Base-by-base conservation (phyloP, 768 basidiomycete species). In the Cystofilobasidium bisporidii region DNA sequence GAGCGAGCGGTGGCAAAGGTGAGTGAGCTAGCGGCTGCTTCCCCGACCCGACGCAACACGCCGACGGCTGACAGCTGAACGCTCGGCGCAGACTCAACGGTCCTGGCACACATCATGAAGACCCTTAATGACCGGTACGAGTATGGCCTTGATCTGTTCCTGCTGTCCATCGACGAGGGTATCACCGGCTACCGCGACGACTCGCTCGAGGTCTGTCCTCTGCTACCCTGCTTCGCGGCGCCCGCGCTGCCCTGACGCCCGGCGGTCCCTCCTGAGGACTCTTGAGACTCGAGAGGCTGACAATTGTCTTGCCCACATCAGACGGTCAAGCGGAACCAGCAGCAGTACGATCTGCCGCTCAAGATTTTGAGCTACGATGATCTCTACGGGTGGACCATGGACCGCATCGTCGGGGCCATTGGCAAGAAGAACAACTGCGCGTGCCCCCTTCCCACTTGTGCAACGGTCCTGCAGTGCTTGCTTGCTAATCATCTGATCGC, bases 321-420 rank as follows among this genome's bases (percentile, higher is more conserved):
- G 94, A 97, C 96, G 0, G 96, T 99, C 48, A 97, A 98, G 77
- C 84, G 92, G 48, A 99, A 99, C 76, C 91, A 96, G 73, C 82
- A 87, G 67, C 93, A 99, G 77, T 98, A 99, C 75, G 83, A 86
- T 56, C 87, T 98, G 77, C 93, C 94, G 0, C 83, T 99, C 45
- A 96, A 94, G 79, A 97, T 99, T 65, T 81, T 98, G 30, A 90
- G 89, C 1, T 99, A 99, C 71, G 86, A 91, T 70, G 93, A 97
- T 73, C 82, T 98, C 8, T 99, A 98, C 72, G 96, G 96, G 22
- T 98, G 96, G 94, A 98, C 94, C 1, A 99, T 99, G 94, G 96
- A 99, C 72, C 83, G 84, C 20, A 89, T 99, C 65, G 94, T 99
- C 56, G 82, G 86, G n/a, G 86, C 93, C 76, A 85, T 98, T 30